Evolutionary conservation across 768 basidiomycete genomes (phyloP), one percentile per base, ranked within the genome.

Genomic region (Leccinum ochraceum): DNA sequence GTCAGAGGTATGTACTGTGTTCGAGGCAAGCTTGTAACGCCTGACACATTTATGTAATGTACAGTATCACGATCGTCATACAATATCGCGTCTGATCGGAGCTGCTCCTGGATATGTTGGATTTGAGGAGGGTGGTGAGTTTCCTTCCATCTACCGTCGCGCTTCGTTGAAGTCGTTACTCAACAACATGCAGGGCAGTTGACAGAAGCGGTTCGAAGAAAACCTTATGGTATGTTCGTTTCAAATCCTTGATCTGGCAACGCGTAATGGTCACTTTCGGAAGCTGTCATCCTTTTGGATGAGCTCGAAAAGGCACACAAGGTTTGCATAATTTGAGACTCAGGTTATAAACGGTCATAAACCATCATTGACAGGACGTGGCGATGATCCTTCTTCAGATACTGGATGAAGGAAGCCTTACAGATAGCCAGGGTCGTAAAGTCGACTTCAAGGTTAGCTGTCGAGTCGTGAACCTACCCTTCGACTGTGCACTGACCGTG

Each of bases 351-450:
- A 14, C 7, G 42, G 26, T 26, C 28, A 28, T 30, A 28, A 20
- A 53, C 37, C 36, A 28, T n/a, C 13, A 59, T 54, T 16, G 54
- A 28, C 51, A 85, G 84, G 94, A 95, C 68, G 92, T 97, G 26
- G 83, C 91, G 1, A 90, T 95, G 86, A 92, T 95, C 62, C 78
- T 96, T 20, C 80, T 96, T 3, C 94, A 96, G 71, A 90, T 97
- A 51, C 81, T 97, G 13, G 94, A 97, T 64, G 94, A 97, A 72
- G 94, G 94, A 8, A 85, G 78, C 53, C 80, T 95, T 62, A 95
- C 94, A 0, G 94, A 97, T 70, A 93, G 91, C 63, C 93, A 95
- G 71, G 94, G 94, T 10, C 85, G 92, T 57, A 92, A 93, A 70
- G 89, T 96, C 3, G 93, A 94, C 72, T 95, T 96, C 79, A 94